A percentile compares a stretch with the other conserved stretches of the same genome.
Evolutionary conservation across 2,329 filamentous ascomycete genomes (phyloP).

Genomic region (Trichoderma aggressivum): DNA sequence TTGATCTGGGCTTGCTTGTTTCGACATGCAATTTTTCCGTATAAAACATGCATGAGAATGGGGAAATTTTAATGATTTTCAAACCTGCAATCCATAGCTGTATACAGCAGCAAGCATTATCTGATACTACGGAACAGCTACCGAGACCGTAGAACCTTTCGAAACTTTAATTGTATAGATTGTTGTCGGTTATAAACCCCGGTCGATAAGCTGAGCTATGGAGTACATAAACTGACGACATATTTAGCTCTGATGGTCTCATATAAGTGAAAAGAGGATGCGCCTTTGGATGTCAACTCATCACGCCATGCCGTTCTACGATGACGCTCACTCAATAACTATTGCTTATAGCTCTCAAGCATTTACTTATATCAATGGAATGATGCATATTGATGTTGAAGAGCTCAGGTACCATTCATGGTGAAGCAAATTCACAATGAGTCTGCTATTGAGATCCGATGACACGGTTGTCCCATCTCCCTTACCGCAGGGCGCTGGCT

Average conservation of each 20-base stretch:
- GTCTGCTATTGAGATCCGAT: neutral
- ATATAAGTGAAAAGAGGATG: neutral
- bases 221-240: conserved; percentile 4
- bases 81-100: neutral
- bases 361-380: neutral
- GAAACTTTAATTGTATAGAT: neutral
- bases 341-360: neutral
- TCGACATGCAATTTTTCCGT: neutral
- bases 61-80: neutral
- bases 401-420: neutral
- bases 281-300: neutral
- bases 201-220: neutral
- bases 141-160: neutral
- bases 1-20: neutral
- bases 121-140: neutral
- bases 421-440: neutral
- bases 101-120: neutral
- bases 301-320: conserved; percentile 2
- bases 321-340: neutral
- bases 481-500: neutral
- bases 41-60: neutral
- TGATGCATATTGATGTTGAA: neutral
- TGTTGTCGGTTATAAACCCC: neutral
- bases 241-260: conserved; percentile 6
- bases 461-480: neutral